A percentile compares a stretch with the other conserved stretches of the same genome.
Evolutionary conservation across 805 yeast species (phyloP).

Genomic region (Phaffomyces thermotolerans): DNA sequence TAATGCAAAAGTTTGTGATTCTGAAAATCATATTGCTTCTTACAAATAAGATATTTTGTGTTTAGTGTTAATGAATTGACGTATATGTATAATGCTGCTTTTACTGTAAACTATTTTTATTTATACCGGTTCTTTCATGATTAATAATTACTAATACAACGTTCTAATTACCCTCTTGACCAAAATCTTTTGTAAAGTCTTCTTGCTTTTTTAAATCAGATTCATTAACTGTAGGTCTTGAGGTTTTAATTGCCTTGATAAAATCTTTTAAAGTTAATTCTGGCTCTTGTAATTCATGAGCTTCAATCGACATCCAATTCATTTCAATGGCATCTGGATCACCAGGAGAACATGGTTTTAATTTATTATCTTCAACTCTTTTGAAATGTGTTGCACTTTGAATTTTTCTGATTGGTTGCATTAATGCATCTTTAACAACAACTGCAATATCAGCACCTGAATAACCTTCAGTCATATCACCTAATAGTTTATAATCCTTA

Average conservation of each 20-base stretch:
- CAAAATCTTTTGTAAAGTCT: conserved; percentile 89
- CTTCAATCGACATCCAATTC: conserved; percentile 89
- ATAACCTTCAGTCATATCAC: conserved; percentile 93
- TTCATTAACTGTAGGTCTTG: conserved; percentile 91
- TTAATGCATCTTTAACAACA: conserved; percentile 92
- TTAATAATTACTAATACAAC: too few relatives aligned
- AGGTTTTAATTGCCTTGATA: conserved; percentile 81
- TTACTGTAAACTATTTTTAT: too few relatives aligned
- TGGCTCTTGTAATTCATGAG: conserved; percentile 88
- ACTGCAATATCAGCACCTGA: conserved; percentile 97
- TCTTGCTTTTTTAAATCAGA: conserved; percentile 76
- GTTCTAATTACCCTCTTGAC: conserved; percentile 84
- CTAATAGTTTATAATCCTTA: conserved; percentile 71
- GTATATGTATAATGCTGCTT: neutral
- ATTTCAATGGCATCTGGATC: conserved; percentile 76
- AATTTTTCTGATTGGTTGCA: conserved; percentile 95
- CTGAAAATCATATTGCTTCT: conserved; percentile 46
- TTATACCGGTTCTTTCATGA: too few relatives aligned
- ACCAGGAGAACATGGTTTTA: conserved; percentile 98
- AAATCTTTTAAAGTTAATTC: conserved; percentile 86
- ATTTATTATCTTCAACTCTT: conserved; percentile 41
- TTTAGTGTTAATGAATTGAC: neutral
- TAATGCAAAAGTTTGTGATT: conserved; percentile 74
- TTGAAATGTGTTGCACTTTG: conserved; percentile 96
- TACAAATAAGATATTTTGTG: conserved; percentile 17